Base-by-base conservation (phyloP, 2,329 filamentous ascomycete genomes). In the Diaporthe sp. region DNA sequence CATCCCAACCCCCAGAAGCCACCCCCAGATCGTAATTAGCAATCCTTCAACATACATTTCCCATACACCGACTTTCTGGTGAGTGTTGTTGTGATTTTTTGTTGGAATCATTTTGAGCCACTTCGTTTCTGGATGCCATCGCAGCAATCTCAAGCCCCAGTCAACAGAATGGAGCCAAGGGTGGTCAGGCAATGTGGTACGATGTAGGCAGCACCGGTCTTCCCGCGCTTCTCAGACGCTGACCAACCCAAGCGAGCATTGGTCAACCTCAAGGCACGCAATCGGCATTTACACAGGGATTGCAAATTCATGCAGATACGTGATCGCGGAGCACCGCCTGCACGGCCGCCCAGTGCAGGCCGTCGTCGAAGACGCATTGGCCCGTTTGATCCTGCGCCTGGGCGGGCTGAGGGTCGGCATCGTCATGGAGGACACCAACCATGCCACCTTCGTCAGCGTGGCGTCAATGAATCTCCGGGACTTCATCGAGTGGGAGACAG, bases 341-440 rank as follows among this genome's bases (percentile, higher is more conserved):
- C 58, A 72, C 8, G 61, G 77, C 37, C 75, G 60, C 19, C 31
- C 75, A 17, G 42, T 83, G 22, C 70, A 73, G 19, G 61, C 75
- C 12, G 76, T 79, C 22, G 75, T 90, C 22, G 81, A 84, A 71
- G 71, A 79, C 8, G 87, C 88, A 0, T 75, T 90, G 12, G 81
- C 81, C 4, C 74, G 80, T 13, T 80, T 90, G 28, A 79, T 89
- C 19, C 78, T 83, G 19, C 81, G 81, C n/a, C 86, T 90, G 72
- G 84, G 86, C 3, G 84, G 86, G 75, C 83, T 91, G 58, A 85
- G 87, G 19, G 86, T 88, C 44, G 88, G 87, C 15, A 88, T 91
- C 76, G 79, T 81, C 2, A 83, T 81, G 55, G 85, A 90, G 65
- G 83, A 87, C 51, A 85, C 84, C n/a, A 82, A 82, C 51, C 74